Evolutionary conservation across 108 stramenopile species (phyloP), one percentile per base, ranked within the genome.

Genomic region (Nitzschia putrida): DNA sequence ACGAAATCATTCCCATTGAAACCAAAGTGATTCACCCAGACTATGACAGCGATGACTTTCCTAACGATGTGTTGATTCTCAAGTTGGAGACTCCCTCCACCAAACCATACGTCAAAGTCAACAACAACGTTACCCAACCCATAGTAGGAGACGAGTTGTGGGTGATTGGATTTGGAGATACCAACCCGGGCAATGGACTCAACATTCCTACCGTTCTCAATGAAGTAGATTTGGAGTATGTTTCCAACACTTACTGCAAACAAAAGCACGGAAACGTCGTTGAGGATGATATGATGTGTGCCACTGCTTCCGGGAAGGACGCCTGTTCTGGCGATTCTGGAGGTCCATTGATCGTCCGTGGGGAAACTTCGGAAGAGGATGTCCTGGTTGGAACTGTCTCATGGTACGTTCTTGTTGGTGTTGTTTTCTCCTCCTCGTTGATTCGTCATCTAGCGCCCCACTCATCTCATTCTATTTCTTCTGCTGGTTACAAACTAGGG

Each of bases 331-430:
- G 66, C 14, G 64, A 71, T 47, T 74, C 53, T 13, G 66, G 76
- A 0, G 83, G 83, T 0, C 80, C 83, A 0, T 49, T 83, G 10
- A 22, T 83, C n/a, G 21, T 70, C 39, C 20, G 77, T 22, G 77
- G 71, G 29, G 56, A 56, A 22, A 12, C 7, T 14, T 25, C 34
- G 12, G 16, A 24, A 2, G 61, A 61, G 10, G 73, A 73, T 53
- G 7, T 59, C 3, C 39, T 71, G 44, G 80, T 83, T 11, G 80
- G 84, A 39, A 64, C 70, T 26, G 77, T 78, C 37, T 77, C 80
- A 6, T 85, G 84, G 87, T 68, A 37, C 14, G 41, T 57, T 58
- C n/a, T n/a, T n/a, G n/a, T n/a, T n/a, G n/a, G n/a, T n/a, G n/a
- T n/a, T n/a, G 18, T 68, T 39, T 44, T 41, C 20, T 45, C 1